Evolutionary conservation across 192 early-diverging fungal genomes (phyloP), one percentile per base, ranked within the genome.

Genomic region (Paraglomus brasilianum): DNA sequence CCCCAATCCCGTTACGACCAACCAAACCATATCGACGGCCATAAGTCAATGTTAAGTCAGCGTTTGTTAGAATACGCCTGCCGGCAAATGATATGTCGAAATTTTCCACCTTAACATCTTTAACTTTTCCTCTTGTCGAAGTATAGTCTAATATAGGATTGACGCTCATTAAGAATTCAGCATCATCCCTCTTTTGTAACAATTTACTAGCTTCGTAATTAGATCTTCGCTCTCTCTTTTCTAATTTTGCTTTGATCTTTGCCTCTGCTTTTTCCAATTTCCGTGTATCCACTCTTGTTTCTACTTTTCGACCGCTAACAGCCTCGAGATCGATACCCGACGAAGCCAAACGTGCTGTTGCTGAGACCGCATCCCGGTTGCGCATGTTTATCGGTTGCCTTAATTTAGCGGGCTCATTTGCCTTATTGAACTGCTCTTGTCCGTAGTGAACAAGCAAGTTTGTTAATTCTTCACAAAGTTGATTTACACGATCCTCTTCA

Each of bases 11-110:
- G 84, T 94, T 94, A 48, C 87, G 84, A 59, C 97, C 97, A 24
- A 99, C 93, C 22, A 99, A 80, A 78, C 95, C 95, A 81, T 99
- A 98, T 51, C 97, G 81, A 56, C 95, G 88, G 24, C 95, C 95
- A 83, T 87, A 92, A 22, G 86, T 84, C 73, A 99, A 75, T 19
- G 85, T 89, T 17, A 99, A 72, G 68, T 80, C 89, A 62, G 95
- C 85, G 71, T 93, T 91, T 30, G 88, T 92, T 15, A 99, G 81
- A 75, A 99, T 99, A 74, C 90, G 90, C 78, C 93, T 92, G 19
- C 95, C 94, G 45, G 93, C 93, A 80, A 89, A 92, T 43, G 90
- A 92, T 51, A 98, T 96, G 76, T 99, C 97, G 82, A 99, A 98
- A 80, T 93, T 91, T 64, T 96, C 94, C 65, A 96, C 71, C 79